Conservation (phyloP, 1,284 basidiomycete species). For the Microbotryum lychnidis-dioicae region DNA sequence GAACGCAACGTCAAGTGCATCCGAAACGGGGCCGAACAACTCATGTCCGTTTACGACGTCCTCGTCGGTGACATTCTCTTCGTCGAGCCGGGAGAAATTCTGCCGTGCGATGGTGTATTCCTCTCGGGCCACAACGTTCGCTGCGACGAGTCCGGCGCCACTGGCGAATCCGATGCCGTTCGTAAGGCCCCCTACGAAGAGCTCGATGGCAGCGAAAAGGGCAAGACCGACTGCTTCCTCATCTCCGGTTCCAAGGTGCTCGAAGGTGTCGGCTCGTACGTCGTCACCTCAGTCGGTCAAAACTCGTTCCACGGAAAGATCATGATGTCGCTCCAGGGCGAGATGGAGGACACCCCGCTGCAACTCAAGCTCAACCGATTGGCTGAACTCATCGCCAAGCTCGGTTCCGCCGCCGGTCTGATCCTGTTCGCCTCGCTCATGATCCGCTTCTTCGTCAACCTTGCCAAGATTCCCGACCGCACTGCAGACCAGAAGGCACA, state of each 20-base stretch:
- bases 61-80: slow-evolving; percentile 88
- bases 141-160: slow-evolving; percentile 93
- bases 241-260: slow-evolving; percentile 89
- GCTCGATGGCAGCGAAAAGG: slow-evolving; percentile 48
- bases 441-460: slow-evolving; percentile 52
- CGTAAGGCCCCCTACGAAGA: slow-evolving; percentile 77
- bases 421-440: slow-evolving; percentile 75
- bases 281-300: slow-evolving; percentile 83
- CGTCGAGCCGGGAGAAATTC: slow-evolving; percentile 88
- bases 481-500: slow-evolving; percentile 76
- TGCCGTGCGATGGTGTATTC: slow-evolving; percentile 94
- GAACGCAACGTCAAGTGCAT: slow-evolving; percentile 88
- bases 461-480: slow-evolving; percentile 37
- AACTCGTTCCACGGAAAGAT: slow-evolving; percentile 92
- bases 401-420: slow-evolving; percentile 73
- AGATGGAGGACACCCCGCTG: slow-evolving; percentile 78
- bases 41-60: slow-evolving; percentile 81
- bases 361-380: slow-evolving; percentile 88
- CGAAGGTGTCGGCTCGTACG: slow-evolving; percentile 88
- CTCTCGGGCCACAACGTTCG: slow-evolving; percentile 84
- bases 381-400: slow-evolving; percentile 88
- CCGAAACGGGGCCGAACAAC: slow-evolving; percentile 66
- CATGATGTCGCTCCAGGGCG: slow-evolving; percentile 81
- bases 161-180: slow-evolving; percentile 92
- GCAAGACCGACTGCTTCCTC: slow-evolving; percentile 83